Percentiles rank a stretch among this genome's conserved stretches.
phyloP scores from a whole-genome alignment of 352 stramenopile genomes.

The Thalassiosira exigua region DNA sequence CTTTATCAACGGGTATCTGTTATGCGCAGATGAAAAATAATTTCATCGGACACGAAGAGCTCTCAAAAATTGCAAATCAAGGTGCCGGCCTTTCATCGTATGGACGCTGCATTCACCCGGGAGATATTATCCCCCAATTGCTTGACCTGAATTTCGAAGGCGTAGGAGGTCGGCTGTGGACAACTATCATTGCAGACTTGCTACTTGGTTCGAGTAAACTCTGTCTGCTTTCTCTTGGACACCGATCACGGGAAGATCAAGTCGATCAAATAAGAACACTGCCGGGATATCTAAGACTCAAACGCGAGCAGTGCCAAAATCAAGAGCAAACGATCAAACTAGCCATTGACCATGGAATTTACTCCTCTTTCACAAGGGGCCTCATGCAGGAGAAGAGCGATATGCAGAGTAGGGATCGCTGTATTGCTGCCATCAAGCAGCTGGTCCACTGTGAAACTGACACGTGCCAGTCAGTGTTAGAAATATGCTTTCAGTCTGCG shows the following conservation, averaged over 20 bases:
- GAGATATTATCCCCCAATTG: conserved; percentile 68
- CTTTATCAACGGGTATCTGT: conserved; percentile 35
- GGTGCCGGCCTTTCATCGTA: too few relatives aligned
- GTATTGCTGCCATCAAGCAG: conserved; percentile 60
- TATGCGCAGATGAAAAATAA: conserved; percentile 13
- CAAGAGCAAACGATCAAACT: too few relatives aligned
- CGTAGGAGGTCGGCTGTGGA: conserved; percentile 71
- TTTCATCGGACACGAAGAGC: conserved; percentile 25
- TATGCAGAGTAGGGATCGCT: too few relatives aligned
- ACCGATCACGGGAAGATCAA: conserved; percentile 20
- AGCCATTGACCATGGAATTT: too few relatives aligned
- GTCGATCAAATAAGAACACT: too few relatives aligned
- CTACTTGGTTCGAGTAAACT: conserved; percentile 59
- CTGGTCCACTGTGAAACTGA: conserved; percentile 68
- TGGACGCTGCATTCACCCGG: too few relatives aligned
- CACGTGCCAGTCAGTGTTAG: conserved; percentile 67
- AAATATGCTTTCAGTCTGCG: conserved; percentile 61
- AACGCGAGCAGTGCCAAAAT: too few relatives aligned
- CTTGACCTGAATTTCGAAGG: conserved; percentile 77
- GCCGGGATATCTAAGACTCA: too few relatives aligned
- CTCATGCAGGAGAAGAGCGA: too few relatives aligned
- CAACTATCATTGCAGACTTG: conserved; percentile 75
- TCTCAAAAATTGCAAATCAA: conserved; percentile 35
- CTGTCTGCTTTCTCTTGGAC: conserved; percentile 15
- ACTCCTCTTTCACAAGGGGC: conserved; percentile 40